A percentile compares a stretch with the other conserved stretches of the same genome.
Conservation (phyloP, 1,284 basidiomycete species). For the Sanguinoderma infundibulare region DNA sequence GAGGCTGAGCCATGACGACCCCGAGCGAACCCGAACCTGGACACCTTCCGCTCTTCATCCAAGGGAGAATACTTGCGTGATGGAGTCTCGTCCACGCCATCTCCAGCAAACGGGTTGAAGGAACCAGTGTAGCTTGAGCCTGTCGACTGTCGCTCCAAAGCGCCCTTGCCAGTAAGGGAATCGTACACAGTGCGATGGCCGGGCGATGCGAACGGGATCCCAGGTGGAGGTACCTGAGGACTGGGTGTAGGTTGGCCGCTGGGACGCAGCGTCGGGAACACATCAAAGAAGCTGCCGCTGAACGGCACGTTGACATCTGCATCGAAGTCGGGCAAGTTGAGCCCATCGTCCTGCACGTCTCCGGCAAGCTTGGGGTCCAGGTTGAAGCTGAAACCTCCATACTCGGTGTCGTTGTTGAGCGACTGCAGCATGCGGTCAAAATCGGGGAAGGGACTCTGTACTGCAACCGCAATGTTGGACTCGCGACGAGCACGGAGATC, state of each 20-base stretch:
- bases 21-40: conserved; percentile 84
- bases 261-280: conserved; percentile 63
- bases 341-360: conserved; percentile 46
- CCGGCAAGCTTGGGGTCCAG: conserved; percentile 75
- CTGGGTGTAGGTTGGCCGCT: conserved; percentile 35
- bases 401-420: conserved; percentile 58
- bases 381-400: conserved; percentile 80
- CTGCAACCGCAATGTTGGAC: conserved; percentile 48
- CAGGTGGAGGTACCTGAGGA: conserved; percentile 53
- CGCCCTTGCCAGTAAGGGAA: conserved; percentile 41
- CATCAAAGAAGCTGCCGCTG: conserved; percentile 63
- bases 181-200: conserved; percentile 58
- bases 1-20: conserved; percentile 68
- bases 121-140: conserved; percentile 68
- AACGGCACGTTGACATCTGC: conserved; percentile 57
- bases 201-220: conserved; percentile 52
- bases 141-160: conserved; percentile 51
- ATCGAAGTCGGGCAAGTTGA: conserved; percentile 55
- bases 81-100: conserved; percentile 45
- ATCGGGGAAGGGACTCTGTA: conserved; percentile 85
- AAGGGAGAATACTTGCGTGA: conserved; percentile 40
- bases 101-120: conserved; percentile 79
- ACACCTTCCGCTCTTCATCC: conserved; percentile 79
- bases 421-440: conserved; percentile 81
- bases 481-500: conserved; percentile 82